Evolutionary conservation across 768 basidiomycete genomes (phyloP).

Genomic region (Amanita pseudoporphyria): DNA sequence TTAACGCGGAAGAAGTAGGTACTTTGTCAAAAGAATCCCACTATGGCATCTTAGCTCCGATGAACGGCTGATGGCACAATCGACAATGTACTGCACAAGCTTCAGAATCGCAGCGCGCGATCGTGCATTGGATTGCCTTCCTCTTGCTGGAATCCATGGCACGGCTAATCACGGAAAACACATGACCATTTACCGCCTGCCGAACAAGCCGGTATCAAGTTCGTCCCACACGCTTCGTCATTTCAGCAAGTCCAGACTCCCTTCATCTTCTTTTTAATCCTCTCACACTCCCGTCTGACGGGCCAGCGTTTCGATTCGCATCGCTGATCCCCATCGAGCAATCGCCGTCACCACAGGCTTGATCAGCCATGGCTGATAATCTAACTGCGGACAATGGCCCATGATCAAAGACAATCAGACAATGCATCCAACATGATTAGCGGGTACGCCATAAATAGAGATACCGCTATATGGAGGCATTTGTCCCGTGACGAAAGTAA

Average conservation of each 20-base stretch:
- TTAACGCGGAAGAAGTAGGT: neutral
- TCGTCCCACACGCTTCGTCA: neutral
- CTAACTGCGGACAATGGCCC: neutral
- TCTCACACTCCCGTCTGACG: neutral
- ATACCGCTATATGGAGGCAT: neutral
- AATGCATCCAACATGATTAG: neutral
- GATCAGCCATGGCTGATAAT: neutral
- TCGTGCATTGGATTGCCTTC: neutral
- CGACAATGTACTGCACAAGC: conserved; percentile 6
- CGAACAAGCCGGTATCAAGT: conserved; percentile 1
- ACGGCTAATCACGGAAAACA: neutral
- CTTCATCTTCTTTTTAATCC: no score
- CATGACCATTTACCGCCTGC: neutral
- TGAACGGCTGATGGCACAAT: conserved; percentile 4
- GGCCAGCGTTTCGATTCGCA: neutral
- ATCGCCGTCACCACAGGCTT: neutral
- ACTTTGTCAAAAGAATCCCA: neutral
- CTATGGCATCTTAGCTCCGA: conserved; percentile 14
- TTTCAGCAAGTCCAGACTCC: neutral
- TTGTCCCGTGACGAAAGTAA: neutral
- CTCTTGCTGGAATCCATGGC: neutral
- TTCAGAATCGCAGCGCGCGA: conserved; percentile 4
- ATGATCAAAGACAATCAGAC: neutral
- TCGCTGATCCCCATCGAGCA: neutral
- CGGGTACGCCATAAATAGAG: neutral